Evolutionary conservation across 2,329 filamentous ascomycete genomes (phyloP).

Genomic region (Spiromastix sp.): DNA sequence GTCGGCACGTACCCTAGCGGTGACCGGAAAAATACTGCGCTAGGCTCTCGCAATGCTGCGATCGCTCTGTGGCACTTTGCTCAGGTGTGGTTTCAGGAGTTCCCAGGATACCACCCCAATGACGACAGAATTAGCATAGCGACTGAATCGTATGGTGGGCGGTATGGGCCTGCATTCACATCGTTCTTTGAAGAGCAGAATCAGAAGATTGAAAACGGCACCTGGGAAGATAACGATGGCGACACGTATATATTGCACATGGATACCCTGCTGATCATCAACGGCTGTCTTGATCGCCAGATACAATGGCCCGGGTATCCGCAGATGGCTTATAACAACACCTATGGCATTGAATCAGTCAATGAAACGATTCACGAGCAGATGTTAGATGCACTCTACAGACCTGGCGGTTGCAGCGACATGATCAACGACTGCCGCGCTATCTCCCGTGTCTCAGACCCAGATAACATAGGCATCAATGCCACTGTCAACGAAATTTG

Average conservation of each 20-base stretch:
- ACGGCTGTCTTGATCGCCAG: conserved; percentile 58
- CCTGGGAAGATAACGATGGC: conserved; percentile 30
- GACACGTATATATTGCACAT: conserved; percentile 18
- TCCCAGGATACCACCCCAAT: conserved; percentile 44
- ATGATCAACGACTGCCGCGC: conserved; percentile 42
- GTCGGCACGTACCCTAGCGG: conserved; percentile 7
- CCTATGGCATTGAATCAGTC: conserved; percentile 53
- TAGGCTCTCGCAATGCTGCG: conserved; percentile 34
- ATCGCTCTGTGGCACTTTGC: conserved; percentile 44
- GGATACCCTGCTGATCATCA: conserved; percentile 40
- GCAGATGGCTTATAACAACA: conserved; percentile 31
- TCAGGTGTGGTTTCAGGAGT: conserved; percentile 47
- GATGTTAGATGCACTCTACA: conserved; percentile 24
- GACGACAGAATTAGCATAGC: conserved; percentile 35
- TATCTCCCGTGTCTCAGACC: conserved; percentile 38
- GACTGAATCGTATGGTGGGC: conserved; percentile 37
- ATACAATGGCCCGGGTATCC: conserved; percentile 40
- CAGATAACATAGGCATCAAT: conserved; percentile 36
- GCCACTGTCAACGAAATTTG: conserved; percentile 37
- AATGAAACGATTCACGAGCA: conserved; percentile 6
- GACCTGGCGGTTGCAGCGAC: conserved; percentile 42
- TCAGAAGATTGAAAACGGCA: conserved; percentile 23
- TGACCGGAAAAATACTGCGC: conserved; percentile 8
- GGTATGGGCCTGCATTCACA: conserved; percentile 30
- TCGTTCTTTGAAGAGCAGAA: conserved; percentile 32